These are phyloP conservation scores for Marsdenia floribunda DNA, from an alignment of 257 asterid species.

Conservation along the genomic window DNA sequence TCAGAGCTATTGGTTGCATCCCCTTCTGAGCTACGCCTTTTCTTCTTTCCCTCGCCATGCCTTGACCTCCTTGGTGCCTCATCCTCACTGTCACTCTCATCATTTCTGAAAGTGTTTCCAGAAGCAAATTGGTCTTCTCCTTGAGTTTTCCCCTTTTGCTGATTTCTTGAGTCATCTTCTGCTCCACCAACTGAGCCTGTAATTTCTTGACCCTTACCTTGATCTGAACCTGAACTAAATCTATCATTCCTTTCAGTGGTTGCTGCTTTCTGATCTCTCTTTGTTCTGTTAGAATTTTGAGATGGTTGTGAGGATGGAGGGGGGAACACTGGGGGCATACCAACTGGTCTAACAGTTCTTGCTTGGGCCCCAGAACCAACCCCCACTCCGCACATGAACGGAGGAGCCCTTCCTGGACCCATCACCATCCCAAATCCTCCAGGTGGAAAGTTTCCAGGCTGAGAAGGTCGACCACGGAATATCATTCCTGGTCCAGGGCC, in stretches of 20 bases:
- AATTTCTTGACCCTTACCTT: slow-evolving; percentile 53
- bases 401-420: slow-evolving; percentile 74
- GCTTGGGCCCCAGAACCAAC: slow-evolving; percentile 32
- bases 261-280: slow-evolving; percentile 46
- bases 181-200: slow-evolving; percentile 32
- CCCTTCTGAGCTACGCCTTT: slow-evolving; percentile 46
- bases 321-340: slow-evolving; percentile 34
- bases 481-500: slow-evolving; percentile 70
- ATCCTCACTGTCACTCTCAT: slow-evolving; percentile 79
- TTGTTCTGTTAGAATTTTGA: slow-evolving; percentile 42
- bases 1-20: slow-evolving; percentile 34
- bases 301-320: slow-evolving; percentile 41
- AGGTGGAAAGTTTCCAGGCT: slow-evolving; percentile 27
- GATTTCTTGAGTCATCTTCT: slow-evolving; percentile 35
- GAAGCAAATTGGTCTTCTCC: slow-evolving; percentile 39
- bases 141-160: slow-evolving; percentile 38
- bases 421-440: slow-evolving; percentile 85
- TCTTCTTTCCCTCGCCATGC: slow-evolving; percentile 82
- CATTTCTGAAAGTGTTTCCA: slow-evolving; percentile 48
- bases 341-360: slow-evolving; percentile 51
- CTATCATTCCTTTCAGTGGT: slow-evolving; percentile 37
- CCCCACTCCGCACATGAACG: slow-evolving; percentile 47
- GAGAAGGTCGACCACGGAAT: slow-evolving; percentile 70
- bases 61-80: slow-evolving; percentile 92
- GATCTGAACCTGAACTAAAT: slow-evolving; percentile 37